phyloP scores from a whole-genome alignment of 2,329 filamentous ascomycete genomes.

The Fusarium sp. region DNA sequence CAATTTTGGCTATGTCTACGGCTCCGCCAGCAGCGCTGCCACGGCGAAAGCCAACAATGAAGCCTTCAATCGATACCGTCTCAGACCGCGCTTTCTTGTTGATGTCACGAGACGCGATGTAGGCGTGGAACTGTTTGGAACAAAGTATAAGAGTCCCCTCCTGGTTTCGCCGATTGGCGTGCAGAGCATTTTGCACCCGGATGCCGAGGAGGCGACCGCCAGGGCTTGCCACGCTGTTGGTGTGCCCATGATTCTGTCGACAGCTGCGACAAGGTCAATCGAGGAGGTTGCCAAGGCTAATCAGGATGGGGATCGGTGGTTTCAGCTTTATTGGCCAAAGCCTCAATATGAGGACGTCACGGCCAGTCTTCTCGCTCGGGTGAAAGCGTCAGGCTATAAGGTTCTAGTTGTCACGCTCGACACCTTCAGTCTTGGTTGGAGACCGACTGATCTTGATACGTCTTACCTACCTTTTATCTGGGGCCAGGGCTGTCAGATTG shows the following conservation, averaged over 20 bases:
- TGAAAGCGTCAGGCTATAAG: slow-evolving; percentile 70
- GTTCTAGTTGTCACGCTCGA: slow-evolving; percentile 80
- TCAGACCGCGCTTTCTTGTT: slow-evolving; percentile 65
- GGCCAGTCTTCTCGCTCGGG: slow-evolving; percentile 69
- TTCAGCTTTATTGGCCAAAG: slow-evolving; percentile 76
- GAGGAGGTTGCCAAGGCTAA: slow-evolving; percentile 73
- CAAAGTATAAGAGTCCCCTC: slow-evolving; percentile 59
- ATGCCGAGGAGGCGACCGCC: slow-evolving; percentile 73
- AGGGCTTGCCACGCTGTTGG: slow-evolving; percentile 69
- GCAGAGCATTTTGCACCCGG: slow-evolving; percentile 73
- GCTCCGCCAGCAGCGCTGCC: slow-evolving; percentile 70
- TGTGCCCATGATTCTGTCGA: slow-evolving; percentile 76
- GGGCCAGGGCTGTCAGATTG: slow-evolving; percentile 69
- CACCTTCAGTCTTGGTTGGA: slow-evolving; percentile 76
- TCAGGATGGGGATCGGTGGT: slow-evolving; percentile 72
- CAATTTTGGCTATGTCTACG: slow-evolving; percentile 69
- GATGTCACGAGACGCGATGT: slow-evolving; percentile 60
- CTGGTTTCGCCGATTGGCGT: slow-evolving; percentile 77
- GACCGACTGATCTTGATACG: slow-evolving; percentile 74
- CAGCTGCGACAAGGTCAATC: slow-evolving; percentile 71
- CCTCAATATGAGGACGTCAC: slow-evolving; percentile 74
- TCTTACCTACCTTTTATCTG: slow-evolving; percentile 70
- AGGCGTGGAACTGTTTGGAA: slow-evolving; percentile 64
- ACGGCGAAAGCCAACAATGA: slow-evolving; percentile 71
- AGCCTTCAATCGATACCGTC: slow-evolving; percentile 65